Conservation (phyloP, 1,284 basidiomycete species). For the Gymnopus androsaceus region DNA sequence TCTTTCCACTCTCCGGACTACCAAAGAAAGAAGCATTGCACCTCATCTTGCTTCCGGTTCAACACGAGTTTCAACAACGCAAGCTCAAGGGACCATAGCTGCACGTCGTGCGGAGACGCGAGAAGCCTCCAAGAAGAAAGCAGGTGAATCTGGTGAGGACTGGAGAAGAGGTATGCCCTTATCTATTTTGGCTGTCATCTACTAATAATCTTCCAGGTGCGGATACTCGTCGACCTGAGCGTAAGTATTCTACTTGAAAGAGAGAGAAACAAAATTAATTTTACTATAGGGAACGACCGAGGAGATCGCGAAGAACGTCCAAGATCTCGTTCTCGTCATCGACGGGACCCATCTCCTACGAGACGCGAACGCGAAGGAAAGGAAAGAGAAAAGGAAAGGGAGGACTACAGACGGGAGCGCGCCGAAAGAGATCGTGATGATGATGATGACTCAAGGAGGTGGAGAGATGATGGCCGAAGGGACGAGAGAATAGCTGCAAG, state of each 20-base stretch:
- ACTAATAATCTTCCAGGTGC: conserved; percentile 36
- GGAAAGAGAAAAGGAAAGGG: conserved; percentile 31
- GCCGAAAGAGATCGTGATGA: conserved; percentile 45
- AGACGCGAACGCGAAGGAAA: conserved; percentile 37
- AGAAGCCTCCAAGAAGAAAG: conserved; percentile 62
- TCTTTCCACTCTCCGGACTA: conserved; percentile 48
- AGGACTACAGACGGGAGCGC: conserved; percentile 40
- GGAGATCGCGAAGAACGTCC: conserved; percentile 59
- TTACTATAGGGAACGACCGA: conserved; percentile 8
- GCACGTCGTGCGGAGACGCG: conserved; percentile 57
- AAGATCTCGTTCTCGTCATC: conserved; percentile 60
- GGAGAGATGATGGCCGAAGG: conserved; percentile 78
- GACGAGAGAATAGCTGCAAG: conserved; percentile 69
- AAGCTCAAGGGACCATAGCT: conserved; percentile 39
- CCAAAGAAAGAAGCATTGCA: conserved; percentile 70
- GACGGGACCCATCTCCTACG: conserved; percentile 59
- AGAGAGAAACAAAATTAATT: not conserved
- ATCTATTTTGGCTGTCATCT: not conserved
- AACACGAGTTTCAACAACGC: conserved; percentile 42
- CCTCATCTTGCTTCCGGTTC: conserved; percentile 57
- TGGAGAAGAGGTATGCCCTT: conserved; percentile 70
- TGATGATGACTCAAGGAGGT: conserved; percentile 61
- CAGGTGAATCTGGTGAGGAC: conserved; percentile 72
- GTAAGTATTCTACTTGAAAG: conserved; percentile 40
- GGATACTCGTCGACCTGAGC: conserved; percentile 50